Evolutionary conservation across 805 yeast genomes (phyloP).

Genomic region (Cyberlindnera nakhonratchasimensis): DNA sequence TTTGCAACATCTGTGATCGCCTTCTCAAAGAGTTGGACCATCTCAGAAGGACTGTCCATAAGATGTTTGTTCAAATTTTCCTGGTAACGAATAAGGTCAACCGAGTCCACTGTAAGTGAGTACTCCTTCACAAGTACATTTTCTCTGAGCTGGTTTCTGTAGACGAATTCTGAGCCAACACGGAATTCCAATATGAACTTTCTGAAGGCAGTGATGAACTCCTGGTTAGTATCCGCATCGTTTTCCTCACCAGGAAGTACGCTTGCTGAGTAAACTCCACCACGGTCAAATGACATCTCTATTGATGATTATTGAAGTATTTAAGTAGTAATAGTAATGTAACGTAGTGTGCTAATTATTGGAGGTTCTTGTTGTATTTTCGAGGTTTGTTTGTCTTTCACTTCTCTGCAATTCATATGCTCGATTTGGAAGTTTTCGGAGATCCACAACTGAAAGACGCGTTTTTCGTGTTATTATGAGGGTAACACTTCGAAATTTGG

Average conservation of each 20-base stretch:
- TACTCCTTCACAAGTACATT: constrained; percentile 76
- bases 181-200: constrained; percentile 83
- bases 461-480: not conserved
- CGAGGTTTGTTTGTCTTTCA: constrained; percentile 5
- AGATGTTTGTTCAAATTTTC: constrained; percentile 85
- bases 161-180: constrained; percentile 75
- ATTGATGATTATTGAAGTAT: not conserved
- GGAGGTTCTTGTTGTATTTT: too few species aligned
- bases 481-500: not conserved
- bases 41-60: constrained; percentile 81
- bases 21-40: constrained; percentile 79
- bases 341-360: too few species aligned
- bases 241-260: constrained; percentile 83
- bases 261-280: constrained; percentile 69
- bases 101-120: constrained; percentile 69
- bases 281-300: constrained; percentile 31
- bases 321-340: too few species aligned
- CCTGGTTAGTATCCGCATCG: constrained; percentile 61
- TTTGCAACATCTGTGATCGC: constrained; percentile 86
- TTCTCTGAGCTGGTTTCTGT: constrained; percentile 88
- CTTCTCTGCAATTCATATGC: constrained; percentile 15
- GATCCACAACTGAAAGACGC: not conserved
- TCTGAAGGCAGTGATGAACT: constrained; percentile 72
- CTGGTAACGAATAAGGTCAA: constrained; percentile 81
- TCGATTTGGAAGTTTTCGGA: constrained; percentile 13